These are phyloP conservation scores for Coemansia asiatica DNA, from an alignment of 192 early-diverging fungal genomes.

Conservation along the genomic window DNA sequence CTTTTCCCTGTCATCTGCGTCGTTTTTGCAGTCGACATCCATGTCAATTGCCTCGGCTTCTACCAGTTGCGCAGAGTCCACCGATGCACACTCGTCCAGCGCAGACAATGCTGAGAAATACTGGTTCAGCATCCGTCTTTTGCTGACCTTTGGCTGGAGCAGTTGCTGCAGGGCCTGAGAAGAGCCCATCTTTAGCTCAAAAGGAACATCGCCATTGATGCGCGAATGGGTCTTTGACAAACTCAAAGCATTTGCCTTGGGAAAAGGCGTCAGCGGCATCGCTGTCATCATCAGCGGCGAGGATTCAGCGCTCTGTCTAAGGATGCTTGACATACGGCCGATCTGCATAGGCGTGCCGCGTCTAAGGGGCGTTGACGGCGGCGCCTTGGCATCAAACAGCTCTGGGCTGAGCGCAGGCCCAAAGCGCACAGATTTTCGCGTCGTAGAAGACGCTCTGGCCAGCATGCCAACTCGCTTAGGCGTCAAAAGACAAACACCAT, in stretches of 20 bases:
- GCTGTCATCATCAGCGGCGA: neutral
- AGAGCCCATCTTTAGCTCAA: neutral
- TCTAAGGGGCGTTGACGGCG: constrained; percentile 58
- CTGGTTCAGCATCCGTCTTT: constrained; percentile 9
- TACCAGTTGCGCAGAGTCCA: neutral
- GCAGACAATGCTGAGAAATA: constrained; percentile 6
- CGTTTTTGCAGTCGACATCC: neutral
- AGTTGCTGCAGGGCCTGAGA: constrained; percentile 2
- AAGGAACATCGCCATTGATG: too few relatives aligned
- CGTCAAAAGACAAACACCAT: neutral
- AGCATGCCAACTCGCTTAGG: neutral
- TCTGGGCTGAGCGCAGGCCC: constrained; percentile 63
- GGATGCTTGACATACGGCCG: constrained; percentile 33
- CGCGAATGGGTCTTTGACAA: neutral
- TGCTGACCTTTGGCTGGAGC: constrained; percentile 17
- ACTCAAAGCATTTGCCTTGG: neutral
- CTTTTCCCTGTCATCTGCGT: neutral
- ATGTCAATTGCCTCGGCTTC: neutral
- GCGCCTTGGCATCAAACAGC: constrained; percentile 58
- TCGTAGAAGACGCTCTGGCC: neutral
- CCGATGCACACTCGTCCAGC: neutral
- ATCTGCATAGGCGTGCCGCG: constrained; percentile 57
- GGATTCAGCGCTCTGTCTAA: constrained; percentile 18
- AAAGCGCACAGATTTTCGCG: constrained; percentile 54
- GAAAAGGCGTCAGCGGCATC: constrained; percentile 7